phyloP scores from a whole-genome alignment of 129 eudicot species.

The Flaveria ramosissima region DNA sequence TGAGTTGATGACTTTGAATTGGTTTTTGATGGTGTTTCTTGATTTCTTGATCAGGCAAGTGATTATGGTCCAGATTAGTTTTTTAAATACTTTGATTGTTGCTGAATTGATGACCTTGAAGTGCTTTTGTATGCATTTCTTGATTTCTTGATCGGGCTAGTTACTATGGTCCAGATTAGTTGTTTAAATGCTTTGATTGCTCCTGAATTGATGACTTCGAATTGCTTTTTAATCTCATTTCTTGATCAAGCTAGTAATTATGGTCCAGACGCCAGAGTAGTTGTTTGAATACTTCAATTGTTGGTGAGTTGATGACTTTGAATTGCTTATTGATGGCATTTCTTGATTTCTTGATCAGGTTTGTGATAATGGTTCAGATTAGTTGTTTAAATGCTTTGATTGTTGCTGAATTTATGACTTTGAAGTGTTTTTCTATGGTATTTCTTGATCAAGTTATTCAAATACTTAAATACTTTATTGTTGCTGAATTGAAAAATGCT shows the following conservation, averaged over 20 bases:
- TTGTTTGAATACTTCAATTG: background rate
- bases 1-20: background rate
- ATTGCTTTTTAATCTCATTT: background rate
- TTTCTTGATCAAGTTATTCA: background rate
- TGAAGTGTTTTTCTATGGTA: background rate
- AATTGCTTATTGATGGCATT: background rate
- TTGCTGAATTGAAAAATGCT: background rate
- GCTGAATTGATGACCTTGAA: background rate
- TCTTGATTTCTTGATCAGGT: too few relatives aligned
- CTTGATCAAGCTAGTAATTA: background rate
- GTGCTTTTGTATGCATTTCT: background rate
- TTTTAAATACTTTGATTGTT: background rate
- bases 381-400: too few relatives aligned
- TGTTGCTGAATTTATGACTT: too few relatives aligned
- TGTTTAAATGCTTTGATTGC: background rate
- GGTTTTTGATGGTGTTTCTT: background rate
- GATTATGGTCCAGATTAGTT: background rate
- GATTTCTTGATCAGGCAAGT: background rate
- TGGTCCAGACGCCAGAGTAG: background rate
- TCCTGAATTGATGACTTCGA: background rate
- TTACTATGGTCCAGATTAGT: background rate
- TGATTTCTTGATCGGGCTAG: background rate
- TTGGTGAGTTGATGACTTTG: background rate
- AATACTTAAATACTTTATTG: background rate
- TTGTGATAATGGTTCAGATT: too few relatives aligned